phyloP scores from a whole-genome alignment of 139 green algal genomes.

The Coelastrella sp. region DNA sequence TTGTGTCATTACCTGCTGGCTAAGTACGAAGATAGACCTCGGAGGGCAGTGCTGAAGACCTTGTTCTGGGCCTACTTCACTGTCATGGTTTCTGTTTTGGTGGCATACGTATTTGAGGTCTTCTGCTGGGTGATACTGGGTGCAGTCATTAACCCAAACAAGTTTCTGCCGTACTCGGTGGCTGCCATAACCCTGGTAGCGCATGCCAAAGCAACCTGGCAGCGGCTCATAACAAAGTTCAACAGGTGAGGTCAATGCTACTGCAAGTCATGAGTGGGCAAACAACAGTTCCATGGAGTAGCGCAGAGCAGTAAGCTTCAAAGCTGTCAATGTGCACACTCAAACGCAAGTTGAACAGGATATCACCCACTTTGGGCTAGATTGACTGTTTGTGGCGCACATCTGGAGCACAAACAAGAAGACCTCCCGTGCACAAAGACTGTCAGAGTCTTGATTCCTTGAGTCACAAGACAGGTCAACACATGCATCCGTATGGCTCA shows the following conservation, averaged over 20 bases:
- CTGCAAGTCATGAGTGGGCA: neutral
- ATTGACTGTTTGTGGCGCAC: too few species aligned
- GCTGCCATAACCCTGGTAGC: conserved; percentile 55
- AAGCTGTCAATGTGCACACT: neutral
- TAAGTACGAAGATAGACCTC: neutral
- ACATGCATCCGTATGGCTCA: neutral
- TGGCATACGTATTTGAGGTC: conserved; percentile 55
- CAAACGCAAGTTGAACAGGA: too few species aligned
- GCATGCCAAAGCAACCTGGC: conserved; percentile 43
- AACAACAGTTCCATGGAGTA: neutral
- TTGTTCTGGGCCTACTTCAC: conserved; percentile 54
- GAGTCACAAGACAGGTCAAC: neutral
- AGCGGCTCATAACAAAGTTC: conserved; percentile 15
- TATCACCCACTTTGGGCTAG: too few species aligned
- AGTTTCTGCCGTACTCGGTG: conserved; percentile 60
- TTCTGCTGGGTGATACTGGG: conserved; percentile 53
- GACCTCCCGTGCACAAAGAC: too few species aligned
- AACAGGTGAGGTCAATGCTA: neutral
- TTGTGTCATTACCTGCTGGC: conserved; percentile 48
- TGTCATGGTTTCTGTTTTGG: conserved; percentile 51
- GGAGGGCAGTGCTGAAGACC: conserved; percentile 42
- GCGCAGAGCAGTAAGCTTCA: neutral
- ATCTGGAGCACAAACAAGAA: too few species aligned
- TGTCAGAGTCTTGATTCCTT: neutral
- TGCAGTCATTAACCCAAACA: conserved; percentile 59